Evolutionary conservation across 2,329 filamentous ascomycete species (phyloP).

Genomic region (Trichoderma brevicompactum): DNA sequence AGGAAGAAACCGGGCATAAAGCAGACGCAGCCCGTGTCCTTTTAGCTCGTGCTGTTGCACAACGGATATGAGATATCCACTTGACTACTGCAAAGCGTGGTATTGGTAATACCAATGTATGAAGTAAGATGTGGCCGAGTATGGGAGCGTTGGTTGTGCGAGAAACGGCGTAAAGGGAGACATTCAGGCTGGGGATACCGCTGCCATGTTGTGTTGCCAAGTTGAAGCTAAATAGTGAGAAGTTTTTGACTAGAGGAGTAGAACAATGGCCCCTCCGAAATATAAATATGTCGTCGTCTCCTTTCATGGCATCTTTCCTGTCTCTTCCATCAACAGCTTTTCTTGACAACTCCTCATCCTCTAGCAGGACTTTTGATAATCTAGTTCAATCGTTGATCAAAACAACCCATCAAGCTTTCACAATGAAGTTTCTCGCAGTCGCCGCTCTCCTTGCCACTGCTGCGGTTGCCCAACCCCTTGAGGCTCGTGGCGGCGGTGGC

Average conservation of each 20-base stretch:
- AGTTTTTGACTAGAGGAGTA: background rate
- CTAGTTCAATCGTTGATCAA: background rate
- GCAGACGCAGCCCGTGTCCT: too few species aligned
- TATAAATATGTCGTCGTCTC: constrained; percentile 10
- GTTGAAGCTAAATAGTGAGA: background rate
- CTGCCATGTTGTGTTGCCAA: background rate
- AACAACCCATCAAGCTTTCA: background rate
- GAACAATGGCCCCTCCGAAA: background rate
- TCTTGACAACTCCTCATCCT: background rate
- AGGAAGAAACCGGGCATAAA: background rate
- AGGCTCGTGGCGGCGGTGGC: background rate
- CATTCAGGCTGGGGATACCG: background rate
- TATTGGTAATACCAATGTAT: background rate
- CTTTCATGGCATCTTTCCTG: background rate
- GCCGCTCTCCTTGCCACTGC: constrained; percentile 29
- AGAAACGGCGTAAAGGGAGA: background rate
- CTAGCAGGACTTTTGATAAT: constrained; percentile 14
- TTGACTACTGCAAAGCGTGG: background rate
- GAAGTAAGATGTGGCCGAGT: background rate
- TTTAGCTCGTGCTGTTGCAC: background rate
- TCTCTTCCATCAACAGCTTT: constrained; percentile 3
- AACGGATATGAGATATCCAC: background rate
- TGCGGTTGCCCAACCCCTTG: constrained; percentile 27
- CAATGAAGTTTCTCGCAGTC: constrained; percentile 33
- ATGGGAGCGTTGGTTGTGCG: background rate